Base-by-base conservation (phyloP, 1,284 basidiomycete species). In the Pseudozyma pruni region DNA sequence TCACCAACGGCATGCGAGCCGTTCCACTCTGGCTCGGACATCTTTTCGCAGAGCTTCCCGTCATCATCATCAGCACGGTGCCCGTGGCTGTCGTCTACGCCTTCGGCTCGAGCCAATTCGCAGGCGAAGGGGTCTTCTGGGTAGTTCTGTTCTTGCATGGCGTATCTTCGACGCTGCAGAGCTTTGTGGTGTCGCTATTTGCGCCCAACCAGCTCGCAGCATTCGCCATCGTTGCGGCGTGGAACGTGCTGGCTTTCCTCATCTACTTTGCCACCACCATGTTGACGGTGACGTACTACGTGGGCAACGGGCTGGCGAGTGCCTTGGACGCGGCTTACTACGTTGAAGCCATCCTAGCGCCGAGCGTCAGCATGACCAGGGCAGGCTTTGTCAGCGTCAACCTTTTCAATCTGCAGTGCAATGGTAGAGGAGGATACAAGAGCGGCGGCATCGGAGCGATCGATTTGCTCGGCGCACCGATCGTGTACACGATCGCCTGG, bases 1-100 rank as follows among this genome's bases (percentile, higher is more conserved):
- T 90, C 25, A 90, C 89, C 31, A 92, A 92, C 76, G 91, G 91
- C 0, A 84, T 91, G 29, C 86, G 88, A 51, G 90, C 91, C 6
- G 81, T 87, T 27, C 90, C 89, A 0, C 84, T 92, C 22, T 92
- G 91, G 90, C 84, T 91, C 2, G 91, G 91, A 0, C 91, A 92
- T 81, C 85, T 91, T 7, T 83, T 90, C 70, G 91, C 90, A 80
- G 91, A 92, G 76, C 84, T 88, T 0, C 86, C 64, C 4, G 86
- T 87, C 69, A 85, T 87, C 2, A 55, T 89, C 16, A 79, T 89
- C 31, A 80, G 87, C 16, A 85, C 89, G 0, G 88, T 88, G 0
- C 82, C 90, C 16, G 86, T 91, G 41, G 84, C 86, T 16, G 85
- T 90, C 40, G 79, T 91, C 10, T 90, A 89, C 69, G 87, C 87